Conservation (phyloP, 1,284 basidiomycete species). For the Pisolithus thermaeus region DNA sequence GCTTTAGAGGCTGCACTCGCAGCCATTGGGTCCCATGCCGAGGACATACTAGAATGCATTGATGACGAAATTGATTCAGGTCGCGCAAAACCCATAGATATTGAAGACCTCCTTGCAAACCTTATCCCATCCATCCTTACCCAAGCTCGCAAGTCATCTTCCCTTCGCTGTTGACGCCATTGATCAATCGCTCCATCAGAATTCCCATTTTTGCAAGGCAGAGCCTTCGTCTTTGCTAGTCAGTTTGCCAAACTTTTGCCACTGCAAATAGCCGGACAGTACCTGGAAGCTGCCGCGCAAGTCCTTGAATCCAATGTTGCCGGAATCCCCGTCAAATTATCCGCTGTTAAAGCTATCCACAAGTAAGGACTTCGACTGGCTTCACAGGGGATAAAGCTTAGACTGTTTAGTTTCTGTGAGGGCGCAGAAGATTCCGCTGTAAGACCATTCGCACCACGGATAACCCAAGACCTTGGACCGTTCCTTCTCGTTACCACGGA, state of each 20-base stretch:
- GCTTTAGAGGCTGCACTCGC: constrained; percentile 81
- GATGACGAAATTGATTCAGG: constrained; percentile 70
- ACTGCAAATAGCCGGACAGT: constrained; percentile 67
- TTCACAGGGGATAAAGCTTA: constrained; percentile 4
- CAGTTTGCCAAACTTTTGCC: constrained; percentile 80
- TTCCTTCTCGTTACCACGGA: constrained; percentile 78
- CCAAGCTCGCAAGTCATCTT: constrained; percentile 46
- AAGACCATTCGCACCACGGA: constrained; percentile 61
- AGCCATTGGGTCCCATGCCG: constrained; percentile 79
- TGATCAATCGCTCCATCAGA: constrained; percentile 38
- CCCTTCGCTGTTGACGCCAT: background rate
- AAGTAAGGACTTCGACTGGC: constrained; percentile 51
- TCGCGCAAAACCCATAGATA: constrained; percentile 63
- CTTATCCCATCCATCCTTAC: constrained; percentile 76
- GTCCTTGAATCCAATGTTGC: constrained; percentile 74
- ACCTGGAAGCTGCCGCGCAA: constrained; percentile 80
- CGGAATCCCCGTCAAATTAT: constrained; percentile 84
- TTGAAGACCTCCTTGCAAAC: constrained; percentile 69
- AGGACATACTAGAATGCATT: constrained; percentile 69
- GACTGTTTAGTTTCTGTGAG: constrained; percentile 55
- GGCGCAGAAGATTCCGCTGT: constrained; percentile 51
- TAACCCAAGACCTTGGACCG: constrained; percentile 81
- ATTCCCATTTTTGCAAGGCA: constrained; percentile 86
- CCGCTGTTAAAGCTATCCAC: constrained; percentile 86
- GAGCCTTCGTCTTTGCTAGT: constrained; percentile 92